phyloP scores from a whole-genome alignment of 345 rosid genomes.

The Linum lewisii region DNA sequence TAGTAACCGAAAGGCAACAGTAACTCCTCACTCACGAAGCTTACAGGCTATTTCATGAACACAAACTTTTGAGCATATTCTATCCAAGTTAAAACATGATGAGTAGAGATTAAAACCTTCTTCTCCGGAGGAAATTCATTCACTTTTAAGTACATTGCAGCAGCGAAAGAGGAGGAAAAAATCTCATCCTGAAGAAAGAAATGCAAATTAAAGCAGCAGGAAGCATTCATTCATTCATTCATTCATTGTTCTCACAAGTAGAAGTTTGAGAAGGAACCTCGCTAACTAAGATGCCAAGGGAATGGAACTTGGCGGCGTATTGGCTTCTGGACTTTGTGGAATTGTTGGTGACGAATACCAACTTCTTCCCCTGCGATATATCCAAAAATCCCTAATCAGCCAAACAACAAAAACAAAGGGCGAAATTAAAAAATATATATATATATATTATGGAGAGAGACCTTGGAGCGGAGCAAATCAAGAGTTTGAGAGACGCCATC shows the following conservation, averaged over 20 bases:
- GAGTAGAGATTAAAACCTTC: constrained; percentile 36
- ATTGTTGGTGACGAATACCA: constrained; percentile 82
- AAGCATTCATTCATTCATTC: too few species aligned
- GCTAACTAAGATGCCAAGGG: constrained; percentile 63
- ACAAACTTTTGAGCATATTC: neutral
- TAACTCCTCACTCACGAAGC: neutral
- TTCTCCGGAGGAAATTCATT: constrained; percentile 61
- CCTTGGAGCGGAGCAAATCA: constrained; percentile 68
- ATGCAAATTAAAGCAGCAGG: too few species aligned
- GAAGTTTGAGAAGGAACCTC: constrained; percentile 34
- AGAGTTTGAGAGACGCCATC: constrained; percentile 59
- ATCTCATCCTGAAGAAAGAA: constrained; percentile 59
- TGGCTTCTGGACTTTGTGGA: constrained; percentile 70
- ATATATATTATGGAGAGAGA: too few species aligned
- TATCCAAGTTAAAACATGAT: neutral
- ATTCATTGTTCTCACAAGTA: too few species aligned
- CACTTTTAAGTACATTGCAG: constrained; percentile 80
- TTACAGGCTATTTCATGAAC: neutral
- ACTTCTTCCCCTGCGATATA: constrained; percentile 54
- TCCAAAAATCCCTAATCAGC: neutral
- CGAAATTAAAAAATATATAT: neutral
- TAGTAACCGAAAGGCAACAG: neutral
- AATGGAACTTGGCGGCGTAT: constrained; percentile 52
- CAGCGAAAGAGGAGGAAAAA: constrained; percentile 82
- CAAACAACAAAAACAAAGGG: neutral